Conservation (phyloP, 164 flowering plant species). For the Nelumbo lutea region DNA sequence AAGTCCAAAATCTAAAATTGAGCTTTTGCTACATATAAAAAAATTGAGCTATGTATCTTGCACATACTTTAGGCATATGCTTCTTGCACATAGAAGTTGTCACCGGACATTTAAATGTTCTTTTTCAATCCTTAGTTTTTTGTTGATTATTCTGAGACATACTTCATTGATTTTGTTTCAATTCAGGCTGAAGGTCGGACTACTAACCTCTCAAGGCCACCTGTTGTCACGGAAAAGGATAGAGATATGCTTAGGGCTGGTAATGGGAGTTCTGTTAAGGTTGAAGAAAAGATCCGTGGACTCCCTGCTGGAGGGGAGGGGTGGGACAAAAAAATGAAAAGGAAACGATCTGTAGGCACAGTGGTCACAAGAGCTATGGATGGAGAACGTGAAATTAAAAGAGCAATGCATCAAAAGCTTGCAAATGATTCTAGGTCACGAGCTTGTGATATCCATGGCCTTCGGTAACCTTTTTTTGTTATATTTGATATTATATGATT, state of each 20-base stretch:
- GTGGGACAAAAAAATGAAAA: slow-evolving; percentile 88
- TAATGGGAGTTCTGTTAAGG: slow-evolving; percentile 41
- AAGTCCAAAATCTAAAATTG: background rate
- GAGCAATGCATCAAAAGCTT: slow-evolving; percentile 43
- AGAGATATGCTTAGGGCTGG: slow-evolving; percentile 54
- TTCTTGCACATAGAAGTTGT: background rate
- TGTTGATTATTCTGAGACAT: background rate
- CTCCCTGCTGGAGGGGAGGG: slow-evolving; percentile 81
- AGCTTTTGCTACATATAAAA: background rate
- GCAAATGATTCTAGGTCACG: slow-evolving; percentile 45
- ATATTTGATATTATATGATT: background rate
- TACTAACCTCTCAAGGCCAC: slow-evolving; percentile 39
- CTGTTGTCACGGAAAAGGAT: slow-evolving; percentile 45
- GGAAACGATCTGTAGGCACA: slow-evolving; percentile 72
- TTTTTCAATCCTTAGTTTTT: background rate
- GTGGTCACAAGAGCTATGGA: slow-evolving; percentile 45
- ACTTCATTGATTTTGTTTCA: background rate
- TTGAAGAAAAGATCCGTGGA: slow-evolving; percentile 72
- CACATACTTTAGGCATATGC: too few species aligned
- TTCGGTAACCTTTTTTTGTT: slow-evolving; percentile 35
- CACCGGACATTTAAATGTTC: too few species aligned
- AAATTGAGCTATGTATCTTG: too few species aligned
- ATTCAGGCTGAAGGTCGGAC: slow-evolving; percentile 67
- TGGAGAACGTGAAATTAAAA: slow-evolving; percentile 53
- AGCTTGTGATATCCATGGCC: slow-evolving; percentile 43